Conservation (phyloP, 108 stramenopile genomes). For the Halocafeteria seosinensis region DNA sequence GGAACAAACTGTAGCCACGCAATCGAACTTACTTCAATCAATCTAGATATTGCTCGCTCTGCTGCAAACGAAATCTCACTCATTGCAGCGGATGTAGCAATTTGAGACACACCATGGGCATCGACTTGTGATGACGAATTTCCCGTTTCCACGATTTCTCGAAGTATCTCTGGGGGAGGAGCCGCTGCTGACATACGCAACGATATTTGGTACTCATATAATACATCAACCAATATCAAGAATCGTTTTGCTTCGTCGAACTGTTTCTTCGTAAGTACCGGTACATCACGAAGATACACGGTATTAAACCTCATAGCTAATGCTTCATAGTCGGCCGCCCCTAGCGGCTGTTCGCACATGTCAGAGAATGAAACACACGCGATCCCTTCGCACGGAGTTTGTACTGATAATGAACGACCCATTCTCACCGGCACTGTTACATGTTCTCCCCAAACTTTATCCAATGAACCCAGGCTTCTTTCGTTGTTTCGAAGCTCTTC, state of each 20-base stretch:
- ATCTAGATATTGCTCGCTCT: neutral
- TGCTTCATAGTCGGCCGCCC: constrained; percentile 15
- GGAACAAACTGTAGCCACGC: no score
- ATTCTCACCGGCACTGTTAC: neutral
- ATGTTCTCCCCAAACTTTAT: neutral
- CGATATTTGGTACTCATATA: constrained; percentile 24
- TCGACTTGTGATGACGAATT: neutral
- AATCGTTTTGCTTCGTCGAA: constrained; percentile 33
- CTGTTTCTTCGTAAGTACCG: neutral
- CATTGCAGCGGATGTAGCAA: neutral
- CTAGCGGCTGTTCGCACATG: constrained; percentile 10
- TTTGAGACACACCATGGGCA: neutral
- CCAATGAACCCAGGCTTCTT: neutral
- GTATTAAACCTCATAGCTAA: neutral
- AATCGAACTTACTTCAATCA: no score
- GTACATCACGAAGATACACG: constrained; percentile 11
- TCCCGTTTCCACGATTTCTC: neutral
- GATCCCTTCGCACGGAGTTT: neutral
- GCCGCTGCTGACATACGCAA: neutral
- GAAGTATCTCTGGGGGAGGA: neutral
- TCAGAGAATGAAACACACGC: constrained; percentile 6
- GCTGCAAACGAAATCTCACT: neutral
- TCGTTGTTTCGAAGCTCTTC: no score
- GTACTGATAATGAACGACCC: neutral
- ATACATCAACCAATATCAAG: constrained; percentile 42